phyloP scores from a whole-genome alignment of 352 stramenopile species.

The Blastocystis sp. region DNA sequence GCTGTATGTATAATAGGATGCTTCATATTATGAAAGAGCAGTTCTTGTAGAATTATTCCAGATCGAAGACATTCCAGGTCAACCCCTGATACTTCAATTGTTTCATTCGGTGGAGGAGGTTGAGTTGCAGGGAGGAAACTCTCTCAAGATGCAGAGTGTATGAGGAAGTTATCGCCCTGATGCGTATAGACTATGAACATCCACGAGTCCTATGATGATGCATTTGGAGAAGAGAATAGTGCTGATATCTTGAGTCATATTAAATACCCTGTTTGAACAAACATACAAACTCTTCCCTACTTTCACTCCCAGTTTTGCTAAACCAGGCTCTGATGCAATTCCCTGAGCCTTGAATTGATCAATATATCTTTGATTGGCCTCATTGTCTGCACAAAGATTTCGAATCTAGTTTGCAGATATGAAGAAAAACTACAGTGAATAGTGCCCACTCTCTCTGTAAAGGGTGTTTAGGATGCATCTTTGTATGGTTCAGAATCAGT shows the following conservation, averaged over 20 bases:
- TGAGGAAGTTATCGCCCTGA: background rate
- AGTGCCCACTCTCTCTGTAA: constrained; percentile 53
- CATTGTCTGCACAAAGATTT: constrained; percentile 46
- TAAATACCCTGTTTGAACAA: constrained; percentile 44
- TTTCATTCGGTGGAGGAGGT: background rate
- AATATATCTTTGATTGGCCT: constrained; percentile 53
- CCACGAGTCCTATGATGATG: constrained; percentile 23
- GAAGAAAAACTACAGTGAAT: constrained; percentile 1
- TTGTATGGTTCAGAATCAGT: constrained; percentile 56
- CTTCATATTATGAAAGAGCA: background rate
- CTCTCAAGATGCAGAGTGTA: background rate
- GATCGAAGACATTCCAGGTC: background rate
- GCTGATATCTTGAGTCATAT: constrained; percentile 37
- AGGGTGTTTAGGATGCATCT: constrained; percentile 58
- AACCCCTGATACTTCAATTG: constrained; percentile 15
- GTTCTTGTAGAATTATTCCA: background rate
- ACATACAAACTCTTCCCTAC: background rate
- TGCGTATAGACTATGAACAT: constrained; percentile 12
- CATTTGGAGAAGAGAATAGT: constrained; percentile 47
- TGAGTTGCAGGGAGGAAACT: background rate
- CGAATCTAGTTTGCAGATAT: constrained; percentile 3
- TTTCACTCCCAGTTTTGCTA: constrained; percentile 48
- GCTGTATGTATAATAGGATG: background rate
- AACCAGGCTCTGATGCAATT: constrained; percentile 1
- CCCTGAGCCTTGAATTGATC: constrained; percentile 32